Evolutionary conservation across 768 basidiomycete genomes (phyloP), one percentile per base, ranked within the genome.

Genomic region (Neoboletus brunneissimus): DNA sequence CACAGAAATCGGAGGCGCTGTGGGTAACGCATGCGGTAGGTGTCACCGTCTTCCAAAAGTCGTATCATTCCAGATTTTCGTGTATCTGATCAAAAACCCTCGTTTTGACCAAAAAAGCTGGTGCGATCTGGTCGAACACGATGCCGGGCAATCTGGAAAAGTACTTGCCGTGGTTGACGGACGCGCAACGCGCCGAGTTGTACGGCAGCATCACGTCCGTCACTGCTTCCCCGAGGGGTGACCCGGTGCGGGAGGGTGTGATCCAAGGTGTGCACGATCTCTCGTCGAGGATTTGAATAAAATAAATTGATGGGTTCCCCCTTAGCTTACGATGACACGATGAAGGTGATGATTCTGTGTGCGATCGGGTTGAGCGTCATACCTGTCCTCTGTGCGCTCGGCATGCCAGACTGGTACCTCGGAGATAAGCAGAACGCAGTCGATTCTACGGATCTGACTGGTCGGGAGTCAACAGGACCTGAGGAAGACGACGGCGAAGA

Each of bases 361-460:
- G 83, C 82, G 1, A 79, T 80, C 34, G 73, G 73, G 7, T 69
- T 85, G 51, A 79, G 81, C 56, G 72, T 87, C 48, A 64, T 88
- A 0, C 87, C 88, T 9, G 72, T 89, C 52, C 32, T 82, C 31
- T 74, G 85, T 55, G 71, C 86, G 2, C 70, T 88, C 61, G 72
- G 82, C 52, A 84, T 88, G 75, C 81, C 82, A 15, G 75, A 89
- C 63, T 86, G 83, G 78, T 78, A 81, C 57, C 82, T 93, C 49
- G 83, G 84, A 16, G 82, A 88, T 62, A 74, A 73, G 41, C 89
- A 91, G 70, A 91, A 89, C 66, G 86, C 87, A 0, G 79, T 87
- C 16, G 87, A 89, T 29, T 47, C 51, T 8, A 48, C 54, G 25
- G 62, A 69, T 54, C 40, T 69, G n/a, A 59, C 62, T 2, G 62